Evolutionary conservation across 371 early-diverging fungal species (phyloP).

Genomic region (Mortierella sp.): DNA sequence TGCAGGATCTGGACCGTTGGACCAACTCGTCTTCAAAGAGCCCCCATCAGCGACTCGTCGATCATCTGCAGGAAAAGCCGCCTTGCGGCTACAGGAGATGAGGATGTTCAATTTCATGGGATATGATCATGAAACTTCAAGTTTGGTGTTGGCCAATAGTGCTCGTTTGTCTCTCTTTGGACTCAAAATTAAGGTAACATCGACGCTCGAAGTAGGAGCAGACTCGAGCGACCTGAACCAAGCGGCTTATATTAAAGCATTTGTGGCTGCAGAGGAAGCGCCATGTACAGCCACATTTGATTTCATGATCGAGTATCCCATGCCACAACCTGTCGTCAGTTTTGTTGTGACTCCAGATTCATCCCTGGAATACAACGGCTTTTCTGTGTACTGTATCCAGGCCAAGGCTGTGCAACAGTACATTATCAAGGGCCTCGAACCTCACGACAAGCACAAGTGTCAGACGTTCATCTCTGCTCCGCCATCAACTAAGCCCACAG

Average conservation of each 20-base stretch:
- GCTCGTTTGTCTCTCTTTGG: constrained; percentile 57
- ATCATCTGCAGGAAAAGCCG: constrained; percentile 45
- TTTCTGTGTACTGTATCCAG: constrained; percentile 60
- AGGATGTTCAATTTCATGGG: constrained; percentile 58
- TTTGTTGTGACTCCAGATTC: constrained; percentile 58
- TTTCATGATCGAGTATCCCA: constrained; percentile 60
- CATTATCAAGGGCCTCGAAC: constrained; percentile 53
- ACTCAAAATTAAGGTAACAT: constrained; percentile 40
- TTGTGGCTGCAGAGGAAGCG: constrained; percentile 7
- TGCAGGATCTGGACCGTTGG: constrained; percentile 29
- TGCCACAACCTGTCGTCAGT: constrained; percentile 57
- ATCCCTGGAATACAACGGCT: constrained; percentile 51
- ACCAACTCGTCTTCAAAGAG: constrained; percentile 49
- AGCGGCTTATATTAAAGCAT: constrained; percentile 32
- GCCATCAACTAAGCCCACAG: constrained; percentile 17
- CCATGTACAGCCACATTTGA: constrained; percentile 48
- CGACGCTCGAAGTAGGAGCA: constrained; percentile 10
- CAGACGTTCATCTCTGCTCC: constrained; percentile 44
- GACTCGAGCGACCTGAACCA: constrained; percentile 15
- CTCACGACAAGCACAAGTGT: constrained; percentile 55
- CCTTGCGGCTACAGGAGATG: constrained; percentile 40
- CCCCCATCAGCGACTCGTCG: constrained; percentile 43
- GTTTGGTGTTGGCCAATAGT: constrained; percentile 56
- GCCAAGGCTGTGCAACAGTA: constrained; percentile 60
- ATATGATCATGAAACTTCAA: constrained; percentile 48